Conservation (phyloP, 2,329 filamentous ascomycete species). For the Zasmidium cellare region DNA sequence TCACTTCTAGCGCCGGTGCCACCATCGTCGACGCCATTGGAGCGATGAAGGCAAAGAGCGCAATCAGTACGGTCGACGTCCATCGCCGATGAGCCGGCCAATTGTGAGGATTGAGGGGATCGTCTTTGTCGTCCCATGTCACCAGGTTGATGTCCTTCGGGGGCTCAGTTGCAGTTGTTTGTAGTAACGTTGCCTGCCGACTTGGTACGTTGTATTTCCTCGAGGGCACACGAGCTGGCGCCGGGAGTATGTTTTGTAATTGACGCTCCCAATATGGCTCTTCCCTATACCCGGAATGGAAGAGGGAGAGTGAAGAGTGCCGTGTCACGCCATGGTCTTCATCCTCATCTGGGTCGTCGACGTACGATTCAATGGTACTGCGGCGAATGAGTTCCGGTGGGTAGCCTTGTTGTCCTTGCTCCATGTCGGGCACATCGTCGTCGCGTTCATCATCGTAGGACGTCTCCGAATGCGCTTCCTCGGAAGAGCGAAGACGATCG, state of each 20-base stretch:
- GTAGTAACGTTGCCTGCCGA: constrained; percentile 9
- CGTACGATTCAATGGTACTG: constrained; percentile 17
- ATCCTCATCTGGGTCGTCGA: constrained; percentile 8
- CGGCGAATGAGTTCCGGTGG: constrained; percentile 5
- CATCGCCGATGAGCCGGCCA: constrained; percentile 42
- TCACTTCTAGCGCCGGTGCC: constrained; percentile 30
- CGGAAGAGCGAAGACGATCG: not conserved
- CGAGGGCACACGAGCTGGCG: constrained; percentile 8
- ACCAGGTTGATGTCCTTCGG: constrained; percentile 36
- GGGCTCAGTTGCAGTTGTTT: constrained; percentile 1
- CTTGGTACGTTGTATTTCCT: constrained; percentile 13
- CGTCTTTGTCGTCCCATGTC: constrained; percentile 42
- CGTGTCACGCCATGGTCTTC: not conserved
- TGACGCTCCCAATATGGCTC: not conserved
- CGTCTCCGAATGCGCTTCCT: not conserved
- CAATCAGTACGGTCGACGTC: constrained; percentile 43
- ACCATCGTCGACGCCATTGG: constrained; percentile 36
- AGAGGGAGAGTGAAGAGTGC: constrained; percentile 11
- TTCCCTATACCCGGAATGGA: constrained; percentile 13
- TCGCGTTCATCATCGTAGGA: not conserved
- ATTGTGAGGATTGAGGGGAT: constrained; percentile 44
- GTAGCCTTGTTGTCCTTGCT: not conserved
- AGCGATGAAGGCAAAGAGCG: constrained; percentile 35
- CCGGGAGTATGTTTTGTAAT: not conserved
- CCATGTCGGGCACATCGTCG: not conserved